Evolutionary conservation across 2,329 filamentous ascomycete genomes (phyloP).

Genomic region (Fusarium ramigenum): DNA sequence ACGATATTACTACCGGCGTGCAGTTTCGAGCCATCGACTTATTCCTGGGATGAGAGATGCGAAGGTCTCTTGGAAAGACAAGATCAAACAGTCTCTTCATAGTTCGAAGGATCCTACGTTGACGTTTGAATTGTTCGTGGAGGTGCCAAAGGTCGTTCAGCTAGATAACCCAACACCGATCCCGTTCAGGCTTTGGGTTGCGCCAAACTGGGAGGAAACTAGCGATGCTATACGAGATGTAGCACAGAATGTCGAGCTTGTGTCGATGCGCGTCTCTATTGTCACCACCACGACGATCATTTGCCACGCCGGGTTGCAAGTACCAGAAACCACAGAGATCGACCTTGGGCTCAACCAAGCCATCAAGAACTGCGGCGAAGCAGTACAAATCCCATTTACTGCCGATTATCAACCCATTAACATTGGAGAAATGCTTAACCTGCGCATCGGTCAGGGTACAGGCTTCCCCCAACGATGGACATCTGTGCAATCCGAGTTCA

Average conservation of each 20-base stretch:
- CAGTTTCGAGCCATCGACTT: slow-evolving; percentile 40
- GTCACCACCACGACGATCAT: neutral
- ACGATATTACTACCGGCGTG: neutral
- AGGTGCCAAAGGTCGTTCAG: slow-evolving; percentile 44
- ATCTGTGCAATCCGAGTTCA: neutral
- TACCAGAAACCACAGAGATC: neutral
- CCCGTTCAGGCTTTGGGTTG: slow-evolving; percentile 32
- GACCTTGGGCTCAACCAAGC: neutral
- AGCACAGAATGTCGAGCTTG: slow-evolving; percentile 24
- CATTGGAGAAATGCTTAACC: slow-evolving; percentile 6
- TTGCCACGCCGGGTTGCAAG: neutral
- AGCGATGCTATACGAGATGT: slow-evolving; percentile 22
- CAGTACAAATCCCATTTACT: slow-evolving; percentile 5
- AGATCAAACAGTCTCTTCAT: slow-evolving; percentile 45
- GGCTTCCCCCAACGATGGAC: neutral
- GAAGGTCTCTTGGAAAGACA: slow-evolving; percentile 46
- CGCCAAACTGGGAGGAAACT: slow-evolving; percentile 16
- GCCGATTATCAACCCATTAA: neutral
- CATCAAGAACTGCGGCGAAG: rapidly evolving
- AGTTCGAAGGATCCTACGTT: slow-evolving; percentile 48
- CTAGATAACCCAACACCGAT: slow-evolving; percentile 39
- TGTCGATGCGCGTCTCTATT: slow-evolving; percentile 1
- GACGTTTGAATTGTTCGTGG: slow-evolving; percentile 39
- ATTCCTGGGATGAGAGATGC: slow-evolving; percentile 44
- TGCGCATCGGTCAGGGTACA: neutral